phyloP scores from a whole-genome alignment of 2,329 filamentous ascomycete genomes.

The Didymella sp. region DNA sequence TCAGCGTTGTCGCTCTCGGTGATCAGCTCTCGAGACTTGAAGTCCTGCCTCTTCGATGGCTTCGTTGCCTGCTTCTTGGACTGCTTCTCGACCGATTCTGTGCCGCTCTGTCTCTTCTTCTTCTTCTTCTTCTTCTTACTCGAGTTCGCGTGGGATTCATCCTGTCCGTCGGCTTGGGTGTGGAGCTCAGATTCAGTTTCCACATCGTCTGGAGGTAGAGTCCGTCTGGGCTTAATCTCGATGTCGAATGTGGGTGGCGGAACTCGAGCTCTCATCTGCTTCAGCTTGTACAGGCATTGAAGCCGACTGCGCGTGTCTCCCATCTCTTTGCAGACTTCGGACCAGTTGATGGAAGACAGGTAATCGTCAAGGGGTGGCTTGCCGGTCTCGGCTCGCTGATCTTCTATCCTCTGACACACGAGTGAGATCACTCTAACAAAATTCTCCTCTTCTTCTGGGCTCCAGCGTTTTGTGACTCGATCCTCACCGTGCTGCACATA shows the following conservation, averaged over 20 bases:
- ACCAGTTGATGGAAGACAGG: slow-evolving; percentile 69
- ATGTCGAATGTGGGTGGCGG: slow-evolving; percentile 19
- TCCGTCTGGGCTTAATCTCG: slow-evolving; percentile 23
- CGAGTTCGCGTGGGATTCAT: neutral
- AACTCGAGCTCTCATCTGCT: slow-evolving; percentile 33
- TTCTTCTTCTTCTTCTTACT: slow-evolving; percentile 6
- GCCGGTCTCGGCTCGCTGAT: slow-evolving; percentile 26
- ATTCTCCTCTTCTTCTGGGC: slow-evolving; percentile 63
- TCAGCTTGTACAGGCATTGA: slow-evolving; percentile 75
- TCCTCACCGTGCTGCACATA: slow-evolving; percentile 66
- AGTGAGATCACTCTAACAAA: slow-evolving; percentile 62
- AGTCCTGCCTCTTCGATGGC: neutral
- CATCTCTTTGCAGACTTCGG: slow-evolving; percentile 68
- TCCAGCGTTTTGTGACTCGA: slow-evolving; percentile 65
- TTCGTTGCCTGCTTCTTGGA: neutral
- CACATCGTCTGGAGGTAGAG: neutral
- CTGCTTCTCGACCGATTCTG: neutral
- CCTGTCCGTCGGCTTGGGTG: neutral
- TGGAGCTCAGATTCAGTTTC: slow-evolving; percentile 1
- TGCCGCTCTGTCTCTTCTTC: slow-evolving; percentile 17
- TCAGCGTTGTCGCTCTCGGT: slow-evolving; percentile 17
- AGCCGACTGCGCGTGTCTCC: slow-evolving; percentile 66
- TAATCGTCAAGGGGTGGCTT: slow-evolving; percentile 42
- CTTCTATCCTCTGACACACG: slow-evolving; percentile 58
- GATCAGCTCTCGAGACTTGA: slow-evolving; percentile 22